Percentiles rank a stretch among this genome's conserved stretches.
Evolutionary conservation across 2,329 filamentous ascomycete species (phyloP).

Genomic region (Penicillium rolfsii): DNA sequence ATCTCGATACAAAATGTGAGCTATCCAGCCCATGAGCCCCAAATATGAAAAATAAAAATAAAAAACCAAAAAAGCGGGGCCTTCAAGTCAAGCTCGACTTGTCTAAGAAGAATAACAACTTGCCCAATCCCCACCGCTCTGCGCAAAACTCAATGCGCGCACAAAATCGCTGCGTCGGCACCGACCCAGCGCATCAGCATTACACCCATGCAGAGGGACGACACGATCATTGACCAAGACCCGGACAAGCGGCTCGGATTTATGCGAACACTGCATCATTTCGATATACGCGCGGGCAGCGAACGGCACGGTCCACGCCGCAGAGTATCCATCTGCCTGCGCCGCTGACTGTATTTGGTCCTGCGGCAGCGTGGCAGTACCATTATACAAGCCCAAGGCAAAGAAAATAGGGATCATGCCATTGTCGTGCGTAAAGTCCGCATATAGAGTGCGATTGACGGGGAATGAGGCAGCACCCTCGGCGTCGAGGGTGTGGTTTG

Average conservation of each 20-base stretch:
- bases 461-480: constrained; percentile 70
- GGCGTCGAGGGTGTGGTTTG: constrained; percentile 75
- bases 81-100: neutral
- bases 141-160: constrained; percentile 73
- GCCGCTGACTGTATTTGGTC: constrained; percentile 53
- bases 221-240: constrained; percentile 85
- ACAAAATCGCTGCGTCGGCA: constrained; percentile 74
- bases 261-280: constrained; percentile 69
- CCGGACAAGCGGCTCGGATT: constrained; percentile 70
- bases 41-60: neutral
- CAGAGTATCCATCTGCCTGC: constrained; percentile 69
- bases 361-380: constrained; percentile 59
- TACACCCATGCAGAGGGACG: constrained; percentile 70
- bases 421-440: constrained; percentile 92
- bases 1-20: neutral
- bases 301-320: constrained; percentile 82
- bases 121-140: constrained; percentile 72
- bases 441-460: constrained; percentile 69
- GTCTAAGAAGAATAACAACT: constrained; percentile 54
- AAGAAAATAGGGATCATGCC: constrained; percentile 77
- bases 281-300: constrained; percentile 81
- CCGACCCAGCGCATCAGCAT: constrained; percentile 68
- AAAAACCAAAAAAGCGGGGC: neutral
- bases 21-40: neutral
- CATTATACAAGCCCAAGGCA: constrained; percentile 77